Evolutionary conservation across 306 rosid species (phyloP), one percentile per base, ranked within the genome.

Genomic region (Vicia sativa): DNA sequence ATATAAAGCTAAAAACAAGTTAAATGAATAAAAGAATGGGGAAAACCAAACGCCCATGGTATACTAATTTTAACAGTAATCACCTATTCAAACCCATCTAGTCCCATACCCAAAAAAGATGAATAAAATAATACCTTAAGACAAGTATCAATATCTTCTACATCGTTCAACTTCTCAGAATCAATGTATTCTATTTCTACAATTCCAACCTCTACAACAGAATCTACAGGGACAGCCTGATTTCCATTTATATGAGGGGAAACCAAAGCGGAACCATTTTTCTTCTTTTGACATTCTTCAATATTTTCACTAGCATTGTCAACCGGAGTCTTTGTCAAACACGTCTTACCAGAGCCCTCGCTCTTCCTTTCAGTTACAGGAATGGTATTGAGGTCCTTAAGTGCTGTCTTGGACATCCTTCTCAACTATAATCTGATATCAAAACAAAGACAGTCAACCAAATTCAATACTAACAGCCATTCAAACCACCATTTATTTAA

Each of bases 161-260:
- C 15, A 77, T 90, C 97, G 62, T 52, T 80, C 86, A 95, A 77
- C 53, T 90, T 88, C 84, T 88, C 92, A 60, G 99, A 87, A 42
- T 90, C 95, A 7, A 88, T 81, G 83, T 95, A 95, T 73, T 87
- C 99, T 68, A 95, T 87, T 84, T 95, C 99, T 14, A 79, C 63
- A 80, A 9, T 79, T 63, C 68, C 91, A 76, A 68, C 68, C 83
- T 88, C 96, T 10, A 11, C 57, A 19, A 26, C 86, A 74, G 90
- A 58, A 56, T 65, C 80, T 9, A 49, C 80, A 23, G 43, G 82
- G 19, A 55, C 71, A 19, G 49, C 65, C 77, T 81, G 88, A 43
- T 57, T 79, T 37, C 97, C 95, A 85, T 95, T 90, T 18, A 78
- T 79, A 41, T 78, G 76, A 45, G 86, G 81, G 57, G 79, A 72